A percentile compares a stretch with the other conserved stretches of the same genome.
Evolutionary conservation across 805 yeast species (phyloP).

Genomic region (Yamadazyma sp.): DNA sequence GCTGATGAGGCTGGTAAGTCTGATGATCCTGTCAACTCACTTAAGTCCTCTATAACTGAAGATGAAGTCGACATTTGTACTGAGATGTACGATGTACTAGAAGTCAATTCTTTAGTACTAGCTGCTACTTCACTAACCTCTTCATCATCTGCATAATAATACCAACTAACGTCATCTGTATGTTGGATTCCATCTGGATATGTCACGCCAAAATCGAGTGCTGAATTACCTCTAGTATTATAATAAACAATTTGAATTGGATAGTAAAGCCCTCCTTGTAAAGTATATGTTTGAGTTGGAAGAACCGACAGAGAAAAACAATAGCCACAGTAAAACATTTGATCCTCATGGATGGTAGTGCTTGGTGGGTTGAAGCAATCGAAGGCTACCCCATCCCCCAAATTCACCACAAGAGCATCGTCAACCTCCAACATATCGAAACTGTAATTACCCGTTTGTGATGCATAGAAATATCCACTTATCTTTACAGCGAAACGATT

Average conservation of each 20-base stretch:
- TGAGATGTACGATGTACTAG: no score
- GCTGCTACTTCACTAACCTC: no score
- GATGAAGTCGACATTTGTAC: no score
- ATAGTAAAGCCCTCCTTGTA: constrained; percentile 3
- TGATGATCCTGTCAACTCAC: no score
- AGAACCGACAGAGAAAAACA: no score
- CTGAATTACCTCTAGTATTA: neutral
- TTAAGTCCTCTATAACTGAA: no score
- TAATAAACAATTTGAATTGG: constrained; percentile 6
- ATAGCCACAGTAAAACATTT: no score
- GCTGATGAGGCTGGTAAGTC: no score
- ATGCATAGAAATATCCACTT: constrained; percentile 4
- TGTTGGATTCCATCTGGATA: constrained; percentile 1
- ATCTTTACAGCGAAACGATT: constrained; percentile 4
- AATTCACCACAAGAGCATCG: neutral
- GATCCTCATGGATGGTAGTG: no score
- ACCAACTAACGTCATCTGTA: neutral
- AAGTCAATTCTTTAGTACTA: no score
- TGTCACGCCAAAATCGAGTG: neutral
- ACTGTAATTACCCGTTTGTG: constrained; percentile 3
- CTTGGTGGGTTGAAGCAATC: constrained; percentile 4
- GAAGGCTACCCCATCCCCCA: constrained; percentile 3
- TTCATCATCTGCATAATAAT: neutral
- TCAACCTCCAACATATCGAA: neutral
- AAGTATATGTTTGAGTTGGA: no score